Evolutionary conservation across 768 basidiomycete species (phyloP).

Genomic region (Dictyophora rubrovolvata): DNA sequence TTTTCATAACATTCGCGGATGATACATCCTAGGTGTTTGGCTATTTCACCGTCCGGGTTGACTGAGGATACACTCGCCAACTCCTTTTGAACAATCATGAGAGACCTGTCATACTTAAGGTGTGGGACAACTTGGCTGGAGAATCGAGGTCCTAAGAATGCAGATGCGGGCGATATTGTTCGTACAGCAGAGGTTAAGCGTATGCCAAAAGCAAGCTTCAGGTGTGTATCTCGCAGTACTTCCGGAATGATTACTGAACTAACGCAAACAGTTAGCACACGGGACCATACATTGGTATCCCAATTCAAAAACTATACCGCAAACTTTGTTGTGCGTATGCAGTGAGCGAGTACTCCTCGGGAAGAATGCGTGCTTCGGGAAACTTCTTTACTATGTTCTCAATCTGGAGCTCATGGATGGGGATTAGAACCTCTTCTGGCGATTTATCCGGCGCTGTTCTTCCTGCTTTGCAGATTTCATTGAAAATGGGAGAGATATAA

Average conservation of each 20-base stretch:
- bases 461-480: constrained; percentile 24
- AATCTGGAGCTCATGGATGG: constrained; percentile 45
- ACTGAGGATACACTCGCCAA: constrained; percentile 42
- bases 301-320: constrained; percentile 25
- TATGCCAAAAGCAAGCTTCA: constrained; percentile 47
- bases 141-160: constrained; percentile 46
- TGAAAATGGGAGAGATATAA: constrained; percentile 24
- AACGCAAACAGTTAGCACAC: neutral
- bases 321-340: constrained; percentile 45
- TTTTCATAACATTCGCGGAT: constrained; percentile 35
- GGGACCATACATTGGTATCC: neutral
- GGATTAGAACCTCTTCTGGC: constrained; percentile 30
- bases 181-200: constrained; percentile 49
- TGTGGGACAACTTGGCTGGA: constrained; percentile 40
- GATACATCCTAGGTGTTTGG: constrained; percentile 44
- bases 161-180: constrained; percentile 50
- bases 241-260: constrained; percentile 47
- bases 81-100: constrained; percentile 47
- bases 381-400: constrained; percentile 35
- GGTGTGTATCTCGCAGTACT: constrained; percentile 21
- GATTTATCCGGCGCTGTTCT: constrained; percentile 20
- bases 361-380: constrained; percentile 30
- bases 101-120: constrained; percentile 35
- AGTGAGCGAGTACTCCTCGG: constrained; percentile 30
- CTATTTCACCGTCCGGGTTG: constrained; percentile 35